Evolutionary conservation across 495 filamentous ascomycete species (phyloP).

Genomic region (Aspergillus hancockii): DNA sequence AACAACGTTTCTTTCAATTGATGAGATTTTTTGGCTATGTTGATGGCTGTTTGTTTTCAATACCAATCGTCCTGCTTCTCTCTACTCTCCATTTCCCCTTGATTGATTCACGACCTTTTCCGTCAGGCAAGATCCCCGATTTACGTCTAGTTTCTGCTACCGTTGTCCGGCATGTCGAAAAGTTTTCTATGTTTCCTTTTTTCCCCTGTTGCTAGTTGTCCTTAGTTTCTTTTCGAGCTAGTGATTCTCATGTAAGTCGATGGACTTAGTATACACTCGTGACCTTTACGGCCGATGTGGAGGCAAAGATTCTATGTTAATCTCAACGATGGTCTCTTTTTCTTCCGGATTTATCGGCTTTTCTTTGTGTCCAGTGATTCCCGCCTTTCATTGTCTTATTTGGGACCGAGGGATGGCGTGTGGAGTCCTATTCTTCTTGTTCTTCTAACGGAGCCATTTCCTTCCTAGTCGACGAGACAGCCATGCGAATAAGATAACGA

Average conservation of each 20-base stretch:
- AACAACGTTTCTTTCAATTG: neutral
- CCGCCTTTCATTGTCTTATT: conserved; percentile 25
- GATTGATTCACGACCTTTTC: conserved; percentile 11
- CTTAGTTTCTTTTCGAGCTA: conserved; percentile 37
- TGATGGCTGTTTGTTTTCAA: conserved; percentile 27
- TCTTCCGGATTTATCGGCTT: conserved; percentile 16
- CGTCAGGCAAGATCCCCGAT: conserved; percentile 18
- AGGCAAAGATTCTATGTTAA: conserved; percentile 33
- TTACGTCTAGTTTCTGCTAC: conserved; percentile 40
- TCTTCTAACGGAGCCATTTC: conserved; percentile 27
- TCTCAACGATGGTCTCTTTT: conserved; percentile 12
- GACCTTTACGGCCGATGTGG: conserved; percentile 44
- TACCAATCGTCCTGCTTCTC: conserved; percentile 29
- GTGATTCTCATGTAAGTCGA: conserved; percentile 41
- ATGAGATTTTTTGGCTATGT: conserved; percentile 31
- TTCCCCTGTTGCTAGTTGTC: conserved; percentile 23
- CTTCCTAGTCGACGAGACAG: conserved; percentile 30
- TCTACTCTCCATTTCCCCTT: conserved; percentile 13
- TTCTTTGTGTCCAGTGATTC: conserved; percentile 16
- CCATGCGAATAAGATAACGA: conserved; percentile 30
- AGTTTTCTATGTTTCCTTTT: conserved; percentile 30
- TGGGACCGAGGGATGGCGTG: conserved; percentile 30
- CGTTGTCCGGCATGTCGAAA: conserved; percentile 47
- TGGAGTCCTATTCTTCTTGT: conserved; percentile 30
- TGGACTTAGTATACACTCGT: conserved; percentile 39